phyloP scores from a whole-genome alignment of 2,329 filamentous ascomycete species.

The Lachnellula suecica region DNA sequence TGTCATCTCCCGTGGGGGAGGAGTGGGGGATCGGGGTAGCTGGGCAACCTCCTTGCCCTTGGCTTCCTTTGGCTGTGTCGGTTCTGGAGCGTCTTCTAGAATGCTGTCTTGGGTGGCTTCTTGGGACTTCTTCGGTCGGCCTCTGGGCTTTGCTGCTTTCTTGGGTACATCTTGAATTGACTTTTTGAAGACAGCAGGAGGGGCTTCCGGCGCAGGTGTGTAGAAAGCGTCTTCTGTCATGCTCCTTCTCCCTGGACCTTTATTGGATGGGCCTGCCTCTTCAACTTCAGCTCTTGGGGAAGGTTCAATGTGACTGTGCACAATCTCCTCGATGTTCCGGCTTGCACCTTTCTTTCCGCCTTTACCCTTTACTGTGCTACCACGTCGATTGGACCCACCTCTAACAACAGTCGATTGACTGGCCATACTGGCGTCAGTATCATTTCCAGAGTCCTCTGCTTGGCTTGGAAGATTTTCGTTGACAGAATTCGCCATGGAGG shows the following conservation, averaged over 20 bases:
- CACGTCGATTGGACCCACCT: constrained; percentile 18
- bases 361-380: constrained; percentile 26
- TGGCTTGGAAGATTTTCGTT: constrained; percentile 22
- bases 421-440: constrained; percentile 32
- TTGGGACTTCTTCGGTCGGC: constrained; percentile 14
- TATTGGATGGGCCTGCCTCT: no score
- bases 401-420: constrained; percentile 29
- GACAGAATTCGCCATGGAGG: constrained; percentile 6
- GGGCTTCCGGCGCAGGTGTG: constrained; percentile 8
- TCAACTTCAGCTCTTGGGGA: constrained; percentile 2
- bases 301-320: constrained; percentile 13
- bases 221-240: constrained; percentile 20
- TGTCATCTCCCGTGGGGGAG: constrained; percentile 53
- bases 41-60: constrained; percentile 7
- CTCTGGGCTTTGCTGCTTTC: constrained; percentile 17
- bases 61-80: neutral
- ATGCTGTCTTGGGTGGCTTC: neutral
- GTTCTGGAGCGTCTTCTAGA: neutral
- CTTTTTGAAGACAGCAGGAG: neutral
- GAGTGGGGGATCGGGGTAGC: constrained; percentile 39
- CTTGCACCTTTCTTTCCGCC: constrained; percentile 22
- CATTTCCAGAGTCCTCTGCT: constrained; percentile 31
- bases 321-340: constrained; percentile 27
- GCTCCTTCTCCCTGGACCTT: no score
- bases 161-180: constrained; percentile 9